Evolutionary conservation across 306 rosid species (phyloP), one percentile per base, ranked within the genome.

Genomic region (Cucumis cinereus): DNA sequence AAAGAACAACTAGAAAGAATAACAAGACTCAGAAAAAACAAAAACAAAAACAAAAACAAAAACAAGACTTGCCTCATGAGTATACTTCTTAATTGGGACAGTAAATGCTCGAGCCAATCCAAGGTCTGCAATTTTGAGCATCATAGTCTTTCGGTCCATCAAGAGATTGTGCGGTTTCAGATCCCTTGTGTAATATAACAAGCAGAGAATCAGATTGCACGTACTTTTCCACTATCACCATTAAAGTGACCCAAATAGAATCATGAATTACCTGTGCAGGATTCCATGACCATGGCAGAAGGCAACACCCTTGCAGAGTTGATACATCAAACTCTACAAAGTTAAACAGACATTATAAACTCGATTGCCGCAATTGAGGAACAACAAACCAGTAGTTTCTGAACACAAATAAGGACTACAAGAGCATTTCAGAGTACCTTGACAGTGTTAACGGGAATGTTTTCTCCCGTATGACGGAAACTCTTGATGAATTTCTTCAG

Each of bases 241-340:
- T 20, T 17, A 3, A 3, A 10, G 12, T 4, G 72, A 19, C 10
- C 30, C 30, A 64, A 35, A 52, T 23, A 20, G 33, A 67, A 26
- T n/a, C 12, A 63, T 28, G 40, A 19, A 11, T 41, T 40, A 88
- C 97, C 96, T 91, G 80, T 94, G 99, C 72, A 92, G 82, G 83
- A 94, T 90, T 47, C 97, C 99, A 80, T 94, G 99, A 28, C 96
- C 96, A 28, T 94, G 99, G 82, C 97, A 94, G 83, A 94, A 90
- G 71, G 99, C 97, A 77, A 94, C 97, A 10, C 99, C 97, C 82
- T 92, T 92, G 83, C 99, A 94, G 8, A 94, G 95, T 80, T 94
- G 97, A 83, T 79, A 92, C 99, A 94, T 94, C 83, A 94, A 76
- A 79, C 90, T 85, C 96, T 93, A 81, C 58, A 78, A 9, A 30